A percentile compares a stretch with the other conserved stretches of the same genome.
Conservation (phyloP, 345 rosid genomes). For the Populus davidiana region DNA sequence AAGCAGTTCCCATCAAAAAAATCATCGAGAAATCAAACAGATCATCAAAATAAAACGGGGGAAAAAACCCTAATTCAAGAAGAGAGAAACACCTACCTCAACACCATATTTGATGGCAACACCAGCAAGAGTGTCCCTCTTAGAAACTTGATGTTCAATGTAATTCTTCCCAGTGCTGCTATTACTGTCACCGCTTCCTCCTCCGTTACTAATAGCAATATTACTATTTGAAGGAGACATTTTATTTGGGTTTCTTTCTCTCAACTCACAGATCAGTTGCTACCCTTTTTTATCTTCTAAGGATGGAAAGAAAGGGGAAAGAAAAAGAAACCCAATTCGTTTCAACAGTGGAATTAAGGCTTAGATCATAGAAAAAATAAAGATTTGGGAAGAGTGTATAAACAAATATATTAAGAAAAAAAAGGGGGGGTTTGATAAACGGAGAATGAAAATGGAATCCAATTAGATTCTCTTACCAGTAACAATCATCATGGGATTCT, state of each 20-base stretch:
- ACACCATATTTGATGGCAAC: conserved; percentile 92
- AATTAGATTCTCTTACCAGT: neutral
- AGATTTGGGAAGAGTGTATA: neutral
- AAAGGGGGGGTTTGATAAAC: neutral
- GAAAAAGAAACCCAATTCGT: neutral
- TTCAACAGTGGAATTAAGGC: neutral
- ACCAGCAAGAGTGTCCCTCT: conserved; percentile 86
- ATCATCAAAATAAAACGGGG: too few relatives aligned
- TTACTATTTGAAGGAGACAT: conserved; percentile 42
- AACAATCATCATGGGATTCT: neutral
- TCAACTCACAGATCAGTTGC: neutral
- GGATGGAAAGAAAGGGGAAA: neutral
- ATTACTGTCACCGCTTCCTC: neutral
- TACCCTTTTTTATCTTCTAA: neutral
- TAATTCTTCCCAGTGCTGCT: conserved; percentile 17
- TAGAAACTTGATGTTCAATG: conserved; percentile 69
- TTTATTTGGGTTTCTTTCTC: neutral
- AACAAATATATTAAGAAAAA: neutral
- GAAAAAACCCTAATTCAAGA: neutral
- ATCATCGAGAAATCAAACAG: neutral
- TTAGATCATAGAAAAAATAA: neutral
- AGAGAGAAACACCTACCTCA: conserved; percentile 62
- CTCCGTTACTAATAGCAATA: neutral
- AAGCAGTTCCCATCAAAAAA: neutral
- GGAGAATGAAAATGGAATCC: neutral